A percentile compares a stretch with the other conserved stretches of the same genome.
Evolutionary conservation across 805 yeast species (phyloP).

Genomic region (Helenozyma baotianmanensis): DNA sequence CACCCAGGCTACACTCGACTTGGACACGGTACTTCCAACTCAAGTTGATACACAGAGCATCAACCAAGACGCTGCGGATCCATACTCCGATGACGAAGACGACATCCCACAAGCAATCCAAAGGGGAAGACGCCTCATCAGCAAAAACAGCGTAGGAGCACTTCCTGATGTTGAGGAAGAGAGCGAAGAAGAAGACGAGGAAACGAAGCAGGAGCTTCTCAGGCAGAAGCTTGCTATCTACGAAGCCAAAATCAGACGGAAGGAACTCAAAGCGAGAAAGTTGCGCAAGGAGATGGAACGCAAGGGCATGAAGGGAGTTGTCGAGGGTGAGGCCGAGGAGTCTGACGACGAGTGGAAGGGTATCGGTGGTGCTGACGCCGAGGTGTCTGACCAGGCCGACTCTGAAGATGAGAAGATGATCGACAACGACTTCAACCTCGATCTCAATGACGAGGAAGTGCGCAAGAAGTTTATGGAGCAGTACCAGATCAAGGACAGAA

Average conservation of each 20-base stretch:
- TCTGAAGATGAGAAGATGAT: conserved; percentile 77
- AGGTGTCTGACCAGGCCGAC: conserved; percentile 52
- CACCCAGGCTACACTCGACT: conserved; percentile 14
- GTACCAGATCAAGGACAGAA: conserved; percentile 57
- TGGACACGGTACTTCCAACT: conserved; percentile 10
- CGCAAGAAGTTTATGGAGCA: conserved; percentile 56
- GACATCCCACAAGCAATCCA: conserved; percentile 22
- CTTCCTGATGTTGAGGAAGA: conserved; percentile 13
- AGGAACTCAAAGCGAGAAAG: conserved; percentile 30
- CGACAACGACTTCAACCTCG: conserved; percentile 60
- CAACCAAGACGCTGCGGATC: conserved; percentile 1
- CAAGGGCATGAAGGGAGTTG: conserved; percentile 52
- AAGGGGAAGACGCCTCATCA: conserved; percentile 20
- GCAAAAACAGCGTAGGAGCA: conserved; percentile 8
- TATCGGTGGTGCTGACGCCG: conserved; percentile 69
- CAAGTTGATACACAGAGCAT: conserved; percentile 11
- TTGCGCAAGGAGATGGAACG: conserved; percentile 51
- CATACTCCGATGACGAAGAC: conserved; percentile 21
- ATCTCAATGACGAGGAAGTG: conserved; percentile 54
- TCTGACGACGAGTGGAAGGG: conserved; percentile 89
- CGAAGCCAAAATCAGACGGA: conserved; percentile 34
- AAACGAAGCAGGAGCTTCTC: conserved; percentile 22
- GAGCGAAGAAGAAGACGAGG: conserved; percentile 20
- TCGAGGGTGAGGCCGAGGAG: conserved; percentile 83
- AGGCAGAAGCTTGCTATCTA: conserved; percentile 29